A percentile compares a stretch with the other conserved stretches of the same genome.
Evolutionary conservation across 371 early-diverging fungal genomes (phyloP).

Genomic region (Mortierella sp.): DNA sequence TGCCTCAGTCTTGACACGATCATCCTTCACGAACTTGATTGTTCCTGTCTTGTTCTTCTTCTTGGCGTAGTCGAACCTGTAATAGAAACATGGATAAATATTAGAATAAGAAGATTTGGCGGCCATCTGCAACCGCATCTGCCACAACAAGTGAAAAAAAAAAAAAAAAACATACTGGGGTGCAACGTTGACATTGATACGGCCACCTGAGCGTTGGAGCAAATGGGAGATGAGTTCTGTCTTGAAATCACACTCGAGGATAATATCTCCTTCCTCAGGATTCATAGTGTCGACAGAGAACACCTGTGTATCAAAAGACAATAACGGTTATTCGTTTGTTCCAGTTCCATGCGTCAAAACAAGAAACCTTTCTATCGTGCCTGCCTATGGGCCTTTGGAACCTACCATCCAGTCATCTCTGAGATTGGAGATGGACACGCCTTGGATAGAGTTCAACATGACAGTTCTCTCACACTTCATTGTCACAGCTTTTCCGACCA

Average conservation of each 20-base stretch:
- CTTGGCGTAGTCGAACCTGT: constrained; percentile 73
- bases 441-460: constrained; percentile 62
- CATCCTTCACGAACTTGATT: constrained; percentile 85
- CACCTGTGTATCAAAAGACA: constrained; percentile 11
- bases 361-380: too few species aligned
- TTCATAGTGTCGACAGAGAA: constrained; percentile 53
- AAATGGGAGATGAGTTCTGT: constrained; percentile 85
- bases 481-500: constrained; percentile 66
- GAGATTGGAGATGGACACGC: constrained; percentile 71
- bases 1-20: constrained; percentile 64
- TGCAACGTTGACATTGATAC: constrained; percentile 68
- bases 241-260: constrained; percentile 71
- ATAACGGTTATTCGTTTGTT: too few species aligned
- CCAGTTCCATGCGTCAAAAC: too few species aligned
- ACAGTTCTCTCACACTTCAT: constrained; percentile 65
- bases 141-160: too few species aligned
- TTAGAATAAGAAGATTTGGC: too few species aligned
- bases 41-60: constrained; percentile 80
- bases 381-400: constrained; percentile 55
- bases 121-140: too few species aligned
- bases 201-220: constrained; percentile 63
- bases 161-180: constrained; percentile 37
- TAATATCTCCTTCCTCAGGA: constrained; percentile 52
- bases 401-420: constrained; percentile 90
- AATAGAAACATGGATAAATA: not conserved